Evolutionary conservation across 1,284 basidiomycete species (phyloP).

Genomic region (Volvariella surrecta): DNA sequence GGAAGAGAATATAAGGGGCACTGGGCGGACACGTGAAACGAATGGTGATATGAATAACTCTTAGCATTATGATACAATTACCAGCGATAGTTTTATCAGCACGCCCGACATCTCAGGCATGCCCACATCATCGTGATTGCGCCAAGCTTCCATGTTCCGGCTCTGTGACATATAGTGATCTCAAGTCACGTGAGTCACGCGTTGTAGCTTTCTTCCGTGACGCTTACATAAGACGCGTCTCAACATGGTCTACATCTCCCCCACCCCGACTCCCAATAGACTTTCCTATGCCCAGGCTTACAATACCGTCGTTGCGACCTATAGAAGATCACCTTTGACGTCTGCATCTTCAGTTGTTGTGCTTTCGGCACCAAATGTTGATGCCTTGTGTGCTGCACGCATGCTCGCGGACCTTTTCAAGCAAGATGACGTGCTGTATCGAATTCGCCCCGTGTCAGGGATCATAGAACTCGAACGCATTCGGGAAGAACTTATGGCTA

Average conservation of each 20-base stretch:
- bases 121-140: too few species aligned
- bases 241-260: conserved; percentile 59
- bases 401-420: conserved; percentile 89
- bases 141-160: too few species aligned
- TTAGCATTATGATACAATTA: too few species aligned
- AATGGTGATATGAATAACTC: too few species aligned
- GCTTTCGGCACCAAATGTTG: conserved; percentile 84
- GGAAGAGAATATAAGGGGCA: too few species aligned
- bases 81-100: too few species aligned
- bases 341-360: conserved; percentile 79
- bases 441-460: conserved; percentile 88
- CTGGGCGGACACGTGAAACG: too few species aligned
- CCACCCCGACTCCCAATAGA: conserved; percentile 50
- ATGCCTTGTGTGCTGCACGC: conserved; percentile 82
- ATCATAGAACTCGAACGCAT: conserved; percentile 57
- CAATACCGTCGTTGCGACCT: conserved; percentile 60
- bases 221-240: conserved; percentile 1
- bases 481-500: conserved; percentile 58
- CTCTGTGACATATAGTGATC: neutral
- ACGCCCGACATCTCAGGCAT: too few species aligned
- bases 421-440: conserved; percentile 90
- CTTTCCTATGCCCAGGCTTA: conserved; percentile 79
- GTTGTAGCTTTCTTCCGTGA: conserved; percentile 3
- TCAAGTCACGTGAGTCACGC: neutral
- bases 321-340: conserved; percentile 67